Conservation (phyloP, 768 basidiomycete species). For the Collybiopsis confluens region DNA sequence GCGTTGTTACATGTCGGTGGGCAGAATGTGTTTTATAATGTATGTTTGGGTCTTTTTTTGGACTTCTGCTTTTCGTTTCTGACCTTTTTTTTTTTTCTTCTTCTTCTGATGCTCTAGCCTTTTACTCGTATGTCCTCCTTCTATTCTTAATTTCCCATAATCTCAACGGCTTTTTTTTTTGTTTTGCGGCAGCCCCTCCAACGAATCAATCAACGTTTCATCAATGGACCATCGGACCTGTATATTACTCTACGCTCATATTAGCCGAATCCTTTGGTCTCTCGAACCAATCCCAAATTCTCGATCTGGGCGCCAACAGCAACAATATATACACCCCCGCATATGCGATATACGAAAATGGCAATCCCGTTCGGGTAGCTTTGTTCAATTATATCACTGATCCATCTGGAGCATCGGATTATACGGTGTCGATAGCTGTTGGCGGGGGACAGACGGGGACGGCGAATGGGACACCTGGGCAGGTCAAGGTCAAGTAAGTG, state of each 20-base stretch:
- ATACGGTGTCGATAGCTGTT: conserved; percentile 46
- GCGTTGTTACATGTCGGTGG: conserved; percentile 57
- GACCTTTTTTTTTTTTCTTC: conserved; percentile 13
- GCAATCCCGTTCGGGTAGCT: conserved; percentile 53
- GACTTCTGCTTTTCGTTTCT: not conserved
- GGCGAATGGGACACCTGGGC: conserved; percentile 23
- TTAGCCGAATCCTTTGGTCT: conserved; percentile 70
- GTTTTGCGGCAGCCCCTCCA: conserved; percentile 31
- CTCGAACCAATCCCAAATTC: conserved; percentile 57
- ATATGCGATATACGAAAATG: conserved; percentile 75
- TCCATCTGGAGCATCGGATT: conserved; percentile 47
- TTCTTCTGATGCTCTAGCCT: conserved; percentile 8
- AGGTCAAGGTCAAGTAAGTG: conserved; percentile 51
- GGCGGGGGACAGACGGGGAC: conserved; percentile 27
- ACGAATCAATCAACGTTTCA: conserved; percentile 35
- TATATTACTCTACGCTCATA: conserved; percentile 67
- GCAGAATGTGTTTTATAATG: conserved; percentile 63
- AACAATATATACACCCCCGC: conserved; percentile 56
- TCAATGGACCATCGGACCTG: conserved; percentile 55
- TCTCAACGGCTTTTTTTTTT: too few relatives aligned
- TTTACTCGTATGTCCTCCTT: too few relatives aligned
- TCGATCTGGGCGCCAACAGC: conserved; percentile 56
- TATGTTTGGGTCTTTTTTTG: conserved; percentile 23
- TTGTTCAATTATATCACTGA: conserved; percentile 75
- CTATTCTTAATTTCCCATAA: too few relatives aligned